Evolutionary conservation across 768 basidiomycete genomes (phyloP).

Genomic region (Phylloporus arenicola): DNA sequence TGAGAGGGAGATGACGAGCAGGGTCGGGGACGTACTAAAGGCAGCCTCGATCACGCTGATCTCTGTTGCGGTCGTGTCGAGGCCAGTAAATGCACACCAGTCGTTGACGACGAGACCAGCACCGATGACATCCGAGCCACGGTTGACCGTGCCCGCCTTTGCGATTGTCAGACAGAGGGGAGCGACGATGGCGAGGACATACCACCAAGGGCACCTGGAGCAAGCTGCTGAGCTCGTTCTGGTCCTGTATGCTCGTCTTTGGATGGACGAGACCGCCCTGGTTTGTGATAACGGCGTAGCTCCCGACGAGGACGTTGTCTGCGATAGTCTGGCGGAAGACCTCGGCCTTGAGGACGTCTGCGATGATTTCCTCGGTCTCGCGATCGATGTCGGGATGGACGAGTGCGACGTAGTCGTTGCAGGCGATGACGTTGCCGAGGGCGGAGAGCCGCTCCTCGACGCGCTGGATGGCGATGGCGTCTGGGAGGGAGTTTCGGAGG

Average conservation of each 20-base stretch:
- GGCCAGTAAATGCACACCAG: conserved; percentile 98
- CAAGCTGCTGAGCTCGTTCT: conserved; percentile 92
- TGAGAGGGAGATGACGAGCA: conserved; percentile 4
- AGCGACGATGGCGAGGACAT: conserved; percentile 29
- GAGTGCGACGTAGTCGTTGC: conserved; percentile 98
- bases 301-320: conserved; percentile 94
- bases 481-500: conserved; percentile 90
- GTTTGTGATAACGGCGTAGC: conserved; percentile 92
- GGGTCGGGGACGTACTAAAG: conserved; percentile 66
- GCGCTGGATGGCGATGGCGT: conserved; percentile 88
- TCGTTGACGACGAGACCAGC: conserved; percentile 98
- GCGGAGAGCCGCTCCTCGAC: conserved; percentile 97
- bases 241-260: conserved; percentile 93
- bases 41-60: conserved; percentile 96
- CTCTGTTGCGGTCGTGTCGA: conserved; percentile 99
- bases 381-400: conserved; percentile 98
- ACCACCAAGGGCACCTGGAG: conserved; percentile 94
- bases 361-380: conserved; percentile 99
- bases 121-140: conserved; percentile 96
- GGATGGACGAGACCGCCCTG: conserved; percentile 98
- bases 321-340: conserved; percentile 98
- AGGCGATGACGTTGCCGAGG: conserved; percentile 96
- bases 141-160: conserved; percentile 96
- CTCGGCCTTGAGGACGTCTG: conserved; percentile 97
- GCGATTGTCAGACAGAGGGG: not conserved